Base-by-base conservation (phyloP, 2,329 filamentous ascomycete species). In the Botrytis sinoallii region DNA sequence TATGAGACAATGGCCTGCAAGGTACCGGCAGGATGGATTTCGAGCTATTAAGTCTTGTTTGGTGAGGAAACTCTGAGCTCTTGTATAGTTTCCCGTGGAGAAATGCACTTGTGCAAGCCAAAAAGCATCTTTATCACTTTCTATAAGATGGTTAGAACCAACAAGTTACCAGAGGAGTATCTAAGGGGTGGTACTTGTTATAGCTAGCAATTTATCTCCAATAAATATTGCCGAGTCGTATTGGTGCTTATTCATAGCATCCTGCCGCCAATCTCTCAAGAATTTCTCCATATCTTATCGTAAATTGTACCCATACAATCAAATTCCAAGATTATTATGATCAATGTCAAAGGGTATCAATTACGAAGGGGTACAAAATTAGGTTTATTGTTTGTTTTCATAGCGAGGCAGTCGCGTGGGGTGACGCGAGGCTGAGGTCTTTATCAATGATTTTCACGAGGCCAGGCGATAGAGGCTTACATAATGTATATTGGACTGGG, bases 41-140 rank as follows among this genome's bases (percentile, higher is more conserved):
- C 93, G 90, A 63, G 89, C 84, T 78, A 96, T 89, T 75, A 98
- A 89, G 82, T 97, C 93, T 82, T 95, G 92, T 79, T 93, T 92
- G 44, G 91, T 90, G 75, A 99, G 90, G 77, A 98, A 93, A 38
- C 93, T 89, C 79, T 97, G 91, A 4, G 96, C 95, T 79, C 96
- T 92, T 14, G 92, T 96, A 83, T 97, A 98, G 85, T 98, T 97
- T 79, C 94, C 95, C 67, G 94, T 96, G 70, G 92, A 92, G 84
- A 98, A 99, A 83, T 99, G 95, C 55, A 97, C 94, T 84, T 98
- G 95, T n/a, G 96, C 96, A 61, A 99, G 91, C 92, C 94, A 98
- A 81, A 97, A 97, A 59, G 95, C 95, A 82, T 99, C 96, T 77
- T 93, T 91, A 80, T 97, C 94, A 82, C 95, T 93, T 80, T 95